Evolutionary conservation across 805 yeast species (phyloP).

Genomic region (Brettanomyces nanus): DNA sequence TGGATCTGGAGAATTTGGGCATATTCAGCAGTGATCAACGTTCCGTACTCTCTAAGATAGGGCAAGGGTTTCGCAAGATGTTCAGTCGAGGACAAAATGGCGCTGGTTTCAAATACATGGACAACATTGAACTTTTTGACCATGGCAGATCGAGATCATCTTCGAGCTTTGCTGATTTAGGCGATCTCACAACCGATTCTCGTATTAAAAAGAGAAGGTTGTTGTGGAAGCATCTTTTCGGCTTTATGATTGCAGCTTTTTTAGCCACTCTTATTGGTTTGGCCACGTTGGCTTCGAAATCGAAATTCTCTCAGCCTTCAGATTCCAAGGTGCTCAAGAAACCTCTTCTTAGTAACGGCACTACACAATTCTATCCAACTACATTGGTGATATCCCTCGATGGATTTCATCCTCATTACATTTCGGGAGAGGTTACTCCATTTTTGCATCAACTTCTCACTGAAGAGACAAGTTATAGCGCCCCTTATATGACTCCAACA

Average conservation of each 20-base stretch:
- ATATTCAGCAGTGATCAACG: background rate
- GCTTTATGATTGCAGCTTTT: slow-evolving; percentile 6
- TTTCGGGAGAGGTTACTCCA: slow-evolving; percentile 62
- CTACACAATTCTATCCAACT: slow-evolving; percentile 65
- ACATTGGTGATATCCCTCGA: slow-evolving; percentile 76
- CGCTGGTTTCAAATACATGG: slow-evolving; percentile 8
- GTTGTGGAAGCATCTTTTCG: background rate
- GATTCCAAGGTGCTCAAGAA: slow-evolving; percentile 10
- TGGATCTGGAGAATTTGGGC: slow-evolving; percentile 7
- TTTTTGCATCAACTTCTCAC: slow-evolving; percentile 49
- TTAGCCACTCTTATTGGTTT: slow-evolving; percentile 5
- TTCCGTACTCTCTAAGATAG: background rate
- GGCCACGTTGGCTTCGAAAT: slow-evolving; percentile 3
- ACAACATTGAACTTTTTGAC: slow-evolving; percentile 14
- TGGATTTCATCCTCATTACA: slow-evolving; percentile 88
- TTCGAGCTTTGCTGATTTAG: slow-evolving; percentile 16
- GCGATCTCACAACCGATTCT: slow-evolving; percentile 6
- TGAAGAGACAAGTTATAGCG: slow-evolving; percentile 43
- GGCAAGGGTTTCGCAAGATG: background rate
- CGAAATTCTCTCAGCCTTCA: slow-evolving; percentile 4
- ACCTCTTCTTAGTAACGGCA: slow-evolving; percentile 43
- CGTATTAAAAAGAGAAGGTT: slow-evolving; percentile 1
- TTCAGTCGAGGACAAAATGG: background rate
- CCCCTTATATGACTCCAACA: slow-evolving; percentile 82
- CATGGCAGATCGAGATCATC: slow-evolving; percentile 9